Percentiles rank a stretch among this genome's conserved stretches.
These are phyloP conservation scores for Nyctanthes arbortristis DNA, from an alignment of 257 asterid species.

Conservation along the genomic window DNA sequence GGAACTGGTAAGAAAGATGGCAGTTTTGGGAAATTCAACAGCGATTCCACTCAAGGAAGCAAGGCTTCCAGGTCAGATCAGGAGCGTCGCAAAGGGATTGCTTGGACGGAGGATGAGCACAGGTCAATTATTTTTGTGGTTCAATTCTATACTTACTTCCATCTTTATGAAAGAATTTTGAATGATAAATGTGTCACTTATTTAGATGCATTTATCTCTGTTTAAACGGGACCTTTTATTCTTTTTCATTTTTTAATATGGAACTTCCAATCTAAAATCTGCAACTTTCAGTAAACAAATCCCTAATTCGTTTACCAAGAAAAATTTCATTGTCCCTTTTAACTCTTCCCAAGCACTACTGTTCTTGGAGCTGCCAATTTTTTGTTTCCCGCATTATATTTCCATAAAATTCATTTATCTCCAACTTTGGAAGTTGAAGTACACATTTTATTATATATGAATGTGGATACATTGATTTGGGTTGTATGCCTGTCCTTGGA, in stretches of 20 bases:
- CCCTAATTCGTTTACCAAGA: slow-evolving; percentile 1
- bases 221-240: not conserved
- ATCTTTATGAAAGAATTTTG: not conserved
- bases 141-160: slow-evolving; percentile 10
- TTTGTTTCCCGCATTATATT: not conserved
- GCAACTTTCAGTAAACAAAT: not conserved
- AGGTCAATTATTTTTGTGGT: slow-evolving; percentile 43
- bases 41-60: slow-evolving; percentile 56
- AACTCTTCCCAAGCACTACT: not conserved
- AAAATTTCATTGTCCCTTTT: not conserved
- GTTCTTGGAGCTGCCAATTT: too few species aligned
- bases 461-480: not conserved
- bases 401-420: too few species aligned
- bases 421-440: too few species aligned
- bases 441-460: too few species aligned
- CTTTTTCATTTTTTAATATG: not conserved
- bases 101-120: slow-evolving; percentile 99
- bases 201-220: slow-evolving; percentile 1
- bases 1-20: slow-evolving; percentile 46
- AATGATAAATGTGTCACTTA: not conserved
- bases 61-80: slow-evolving; percentile 67
- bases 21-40: slow-evolving; percentile 38
- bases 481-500: not conserved
- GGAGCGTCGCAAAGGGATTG: slow-evolving; percentile 93
- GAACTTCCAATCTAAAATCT: slow-evolving; percentile 5